Base-by-base conservation (phyloP, 495 filamentous ascomycete species). In the Astrothelium subdiscretum region DNA sequence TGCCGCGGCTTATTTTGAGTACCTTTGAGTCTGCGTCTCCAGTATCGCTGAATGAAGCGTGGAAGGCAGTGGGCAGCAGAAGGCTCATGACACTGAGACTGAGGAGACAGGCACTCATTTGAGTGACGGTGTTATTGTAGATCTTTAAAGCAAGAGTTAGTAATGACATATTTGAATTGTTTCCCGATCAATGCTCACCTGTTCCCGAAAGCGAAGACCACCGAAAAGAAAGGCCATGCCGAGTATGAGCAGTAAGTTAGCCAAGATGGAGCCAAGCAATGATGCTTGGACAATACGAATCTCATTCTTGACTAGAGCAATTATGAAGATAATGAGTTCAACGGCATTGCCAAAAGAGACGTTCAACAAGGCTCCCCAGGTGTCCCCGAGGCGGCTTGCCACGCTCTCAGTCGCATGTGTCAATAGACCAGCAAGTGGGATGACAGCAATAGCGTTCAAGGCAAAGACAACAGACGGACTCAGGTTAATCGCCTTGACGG, bases 51-150 rank as follows among this genome's bases (percentile, higher is more conserved):
- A 89, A 95, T 0, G 90, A 91, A n/a, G 89, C 87, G 69, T 95
- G 90, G 75, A 95, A 95, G 11, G 90, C 91, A 44, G 91, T 95
- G 20, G 89, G 89, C 6, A 95, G 73, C 1, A 95, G 75, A 3
- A 96, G 78, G 75, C 90, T 95, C 71, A 87, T 90, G 22, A 95
- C 91, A 70, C 87, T 90, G 73, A 96, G 76, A 77, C 89, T 91
- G 64, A 96, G 83, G 54, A 96, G 78, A 75, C 89, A 95, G 31
- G 91, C 90, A 69, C 91, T 96, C 88, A 94, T 96, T 74, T 96
- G 90, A 2, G 91, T 96, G 57, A 95, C 88, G 27, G 89, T 95
- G 74, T 84, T 94, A 74, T 96, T 96, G 76, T 96, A 96, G 63
- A 95, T 85, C 84, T 91, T 61, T 38, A 58, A 3, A 35, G 69